Evolutionary conservation across 176 grass and related monocot species (phyloP).

Genomic region (Oryza officinalis): DNA sequence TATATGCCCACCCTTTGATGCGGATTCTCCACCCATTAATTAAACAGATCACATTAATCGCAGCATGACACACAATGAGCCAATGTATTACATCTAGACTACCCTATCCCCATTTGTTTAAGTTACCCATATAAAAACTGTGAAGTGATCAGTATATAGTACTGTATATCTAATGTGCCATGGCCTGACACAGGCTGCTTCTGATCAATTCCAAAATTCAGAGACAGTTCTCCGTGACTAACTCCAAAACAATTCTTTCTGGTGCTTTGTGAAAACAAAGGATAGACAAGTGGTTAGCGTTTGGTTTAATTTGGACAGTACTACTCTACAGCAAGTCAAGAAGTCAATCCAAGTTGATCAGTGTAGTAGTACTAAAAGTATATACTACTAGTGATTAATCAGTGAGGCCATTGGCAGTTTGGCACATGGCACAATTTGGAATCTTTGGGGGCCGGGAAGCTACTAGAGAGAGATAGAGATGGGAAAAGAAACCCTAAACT

Average conservation of each 20-base stretch:
- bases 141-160: neutral
- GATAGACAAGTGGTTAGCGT: constrained; percentile 27
- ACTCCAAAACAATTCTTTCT: constrained; percentile 48
- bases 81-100: constrained; percentile 39
- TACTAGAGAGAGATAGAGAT: neutral
- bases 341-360: constrained; percentile 45
- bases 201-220: constrained; percentile 49
- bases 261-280: constrained; percentile 31
- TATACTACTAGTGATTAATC: constrained; percentile 25
- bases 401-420: constrained; percentile 31
- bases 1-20: constrained; percentile 23
- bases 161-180: constrained; percentile 27
- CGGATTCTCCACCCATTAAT: constrained; percentile 44
- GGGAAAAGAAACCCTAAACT: constrained; percentile 25
- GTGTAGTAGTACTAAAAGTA: constrained; percentile 12
- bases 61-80: constrained; percentile 43
- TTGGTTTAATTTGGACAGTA: constrained; percentile 26
- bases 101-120: constrained; percentile 42
- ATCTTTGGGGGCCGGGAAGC: neutral
- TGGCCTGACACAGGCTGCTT: constrained; percentile 43
- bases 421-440: constrained; percentile 3
- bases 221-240: constrained; percentile 45
- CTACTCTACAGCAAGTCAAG: constrained; percentile 39
- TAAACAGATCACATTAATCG: constrained; percentile 38
- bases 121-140: constrained; percentile 14